phyloP scores from a whole-genome alignment of 495 filamentous ascomycete genomes.

The Cercophora scortea region DNA sequence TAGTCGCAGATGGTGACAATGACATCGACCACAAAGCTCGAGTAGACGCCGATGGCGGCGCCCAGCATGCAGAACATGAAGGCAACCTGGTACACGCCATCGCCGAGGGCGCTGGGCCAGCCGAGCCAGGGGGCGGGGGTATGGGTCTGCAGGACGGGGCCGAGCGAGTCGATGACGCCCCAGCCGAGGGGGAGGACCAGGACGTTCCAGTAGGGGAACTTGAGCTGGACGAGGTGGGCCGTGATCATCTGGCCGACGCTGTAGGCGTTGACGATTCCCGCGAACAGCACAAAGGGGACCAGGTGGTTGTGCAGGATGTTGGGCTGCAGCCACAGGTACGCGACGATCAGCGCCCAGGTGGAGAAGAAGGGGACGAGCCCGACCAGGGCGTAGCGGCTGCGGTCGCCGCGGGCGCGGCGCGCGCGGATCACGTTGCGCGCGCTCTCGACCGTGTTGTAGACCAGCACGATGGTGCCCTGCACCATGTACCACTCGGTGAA shows the following conservation, averaged over 20 bases:
- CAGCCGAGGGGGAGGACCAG: conserved; percentile 58
- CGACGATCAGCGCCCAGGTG: conserved; percentile 64
- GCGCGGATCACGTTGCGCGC: conserved; percentile 75
- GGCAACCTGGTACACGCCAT: conserved; percentile 69
- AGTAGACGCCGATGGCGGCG: conserved; percentile 75
- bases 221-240: conserved; percentile 75
- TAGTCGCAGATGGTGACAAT: conserved; percentile 97
- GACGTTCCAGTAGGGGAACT: conserved; percentile 85
- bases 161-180: conserved; percentile 70
- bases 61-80: conserved; percentile 83
- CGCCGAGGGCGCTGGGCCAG: conserved; percentile 73
- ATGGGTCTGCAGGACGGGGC: conserved; percentile 50
- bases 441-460: conserved; percentile 70
- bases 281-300: conserved; percentile 79
- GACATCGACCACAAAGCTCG: conserved; percentile 91
- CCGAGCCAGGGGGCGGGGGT: conserved; percentile 51
- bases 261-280: conserved; percentile 85
- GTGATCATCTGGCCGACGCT: conserved; percentile 92
- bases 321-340: conserved; percentile 79
- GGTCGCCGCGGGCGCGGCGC: conserved; percentile 64
- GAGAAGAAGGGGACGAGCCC: conserved; percentile 74
- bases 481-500: conserved; percentile 91
- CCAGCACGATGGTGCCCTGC: conserved; percentile 76
- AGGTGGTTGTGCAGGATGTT: conserved; percentile 72
- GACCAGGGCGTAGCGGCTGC: conserved; percentile 60